Evolutionary conservation across 78 protist genomes (phyloP).

Genomic region (Salpingoeca rosetta): DNA sequence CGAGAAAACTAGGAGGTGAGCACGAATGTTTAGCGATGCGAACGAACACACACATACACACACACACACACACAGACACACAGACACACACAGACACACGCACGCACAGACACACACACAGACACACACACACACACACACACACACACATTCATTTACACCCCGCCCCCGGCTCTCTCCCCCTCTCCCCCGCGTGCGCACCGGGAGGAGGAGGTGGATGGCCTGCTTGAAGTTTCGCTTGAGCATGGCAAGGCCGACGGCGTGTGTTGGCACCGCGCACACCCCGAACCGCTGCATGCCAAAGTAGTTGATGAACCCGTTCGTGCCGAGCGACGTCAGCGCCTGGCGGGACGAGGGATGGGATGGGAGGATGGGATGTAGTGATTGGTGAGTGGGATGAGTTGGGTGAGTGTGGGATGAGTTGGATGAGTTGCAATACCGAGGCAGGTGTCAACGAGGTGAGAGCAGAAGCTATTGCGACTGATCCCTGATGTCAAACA

Average conservation of each 20-base stretch:
- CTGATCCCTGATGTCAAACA: too few relatives aligned
- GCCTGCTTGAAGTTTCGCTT: neutral
- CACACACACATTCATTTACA: neutral
- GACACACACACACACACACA: neutral
- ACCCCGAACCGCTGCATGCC: constrained; percentile 60
- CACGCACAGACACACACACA: neutral
- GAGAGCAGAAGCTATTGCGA: neutral
- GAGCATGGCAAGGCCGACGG: constrained; percentile 19
- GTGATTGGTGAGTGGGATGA: neutral
- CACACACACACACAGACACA: neutral
- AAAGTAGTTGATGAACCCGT: constrained; percentile 46
- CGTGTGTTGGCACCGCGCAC: constrained; percentile 18
- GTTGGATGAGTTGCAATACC: neutral
- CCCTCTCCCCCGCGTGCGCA: neutral
- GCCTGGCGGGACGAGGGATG: neutral
- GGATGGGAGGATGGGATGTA: neutral
- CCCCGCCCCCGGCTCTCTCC: neutral
- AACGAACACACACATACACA: neutral
- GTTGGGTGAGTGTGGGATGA: neutral
- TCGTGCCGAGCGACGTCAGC: neutral
- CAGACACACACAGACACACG: neutral
- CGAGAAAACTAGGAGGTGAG: neutral
- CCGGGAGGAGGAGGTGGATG: neutral
- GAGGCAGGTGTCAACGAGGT: neutral
- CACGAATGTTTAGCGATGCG: neutral